Percentiles rank a stretch among this genome's conserved stretches.
phyloP scores from a whole-genome alignment of 805 yeast species.

The Candida insectorum region DNA sequence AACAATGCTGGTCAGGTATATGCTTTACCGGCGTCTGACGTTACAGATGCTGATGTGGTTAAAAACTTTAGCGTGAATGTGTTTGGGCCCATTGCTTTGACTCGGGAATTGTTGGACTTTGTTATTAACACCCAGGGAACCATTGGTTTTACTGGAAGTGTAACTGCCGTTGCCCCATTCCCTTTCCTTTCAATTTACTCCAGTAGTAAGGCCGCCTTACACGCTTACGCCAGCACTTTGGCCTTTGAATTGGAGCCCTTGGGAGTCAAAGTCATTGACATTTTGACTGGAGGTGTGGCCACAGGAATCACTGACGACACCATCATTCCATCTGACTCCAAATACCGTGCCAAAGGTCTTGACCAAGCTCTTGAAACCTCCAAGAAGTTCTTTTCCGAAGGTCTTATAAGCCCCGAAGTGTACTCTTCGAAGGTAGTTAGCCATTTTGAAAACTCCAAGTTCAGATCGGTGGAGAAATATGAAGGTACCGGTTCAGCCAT shows the following conservation, averaged over 20 bases:
- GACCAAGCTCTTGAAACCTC: constrained; percentile 56
- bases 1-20: constrained; percentile 81
- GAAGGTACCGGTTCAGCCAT: too few species aligned
- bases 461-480: constrained; percentile 5
- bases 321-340: constrained; percentile 52
- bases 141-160: constrained; percentile 71
- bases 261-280: constrained; percentile 65
- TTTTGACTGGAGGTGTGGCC: constrained; percentile 72
- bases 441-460: constrained; percentile 38
- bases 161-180: constrained; percentile 64
- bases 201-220: constrained; percentile 73
- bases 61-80: constrained; percentile 65
- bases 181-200: constrained; percentile 70
- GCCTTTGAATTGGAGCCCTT: constrained; percentile 69
- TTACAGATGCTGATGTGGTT: constrained; percentile 48
- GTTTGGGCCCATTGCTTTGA: constrained; percentile 62
- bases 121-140: constrained; percentile 65
- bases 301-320: constrained; percentile 69
- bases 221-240: constrained; percentile 61
- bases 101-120: constrained; percentile 53
- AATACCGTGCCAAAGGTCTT: constrained; percentile 52
- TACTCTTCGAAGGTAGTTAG: constrained; percentile 54
- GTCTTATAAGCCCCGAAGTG: constrained; percentile 56
- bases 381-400: constrained; percentile 39
- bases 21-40: constrained; percentile 67